These are phyloP conservation scores for Clarkia xantiana DNA, from an alignment of 345 rosid species.

Conservation along the genomic window DNA sequence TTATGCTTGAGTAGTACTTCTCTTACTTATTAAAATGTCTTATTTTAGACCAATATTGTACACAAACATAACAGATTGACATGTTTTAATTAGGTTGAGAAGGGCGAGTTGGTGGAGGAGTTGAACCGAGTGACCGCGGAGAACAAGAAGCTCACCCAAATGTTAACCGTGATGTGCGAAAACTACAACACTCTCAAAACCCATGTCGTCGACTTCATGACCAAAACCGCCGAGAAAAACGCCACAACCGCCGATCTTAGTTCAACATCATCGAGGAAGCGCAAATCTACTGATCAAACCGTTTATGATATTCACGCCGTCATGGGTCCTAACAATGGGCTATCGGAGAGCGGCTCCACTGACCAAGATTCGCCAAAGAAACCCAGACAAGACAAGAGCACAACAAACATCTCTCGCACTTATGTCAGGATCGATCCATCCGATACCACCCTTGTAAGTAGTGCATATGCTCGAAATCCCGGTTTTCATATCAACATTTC, in stretches of 20 bases:
- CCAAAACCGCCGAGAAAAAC: constrained; percentile 27
- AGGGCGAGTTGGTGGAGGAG: constrained; percentile 57
- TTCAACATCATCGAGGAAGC: constrained; percentile 62
- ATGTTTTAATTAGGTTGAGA: constrained; percentile 13
- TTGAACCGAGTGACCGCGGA: constrained; percentile 63
- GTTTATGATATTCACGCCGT: constrained; percentile 16
- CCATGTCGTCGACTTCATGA: constrained; percentile 44
- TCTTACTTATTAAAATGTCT: too few species aligned
- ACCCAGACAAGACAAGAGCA: constrained; percentile 60
- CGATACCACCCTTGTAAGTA: constrained; percentile 71
- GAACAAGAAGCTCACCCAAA: constrained; percentile 76
- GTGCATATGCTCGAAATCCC: too few species aligned
- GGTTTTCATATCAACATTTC: too few species aligned
- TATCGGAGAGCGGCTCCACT: constrained; percentile 82
- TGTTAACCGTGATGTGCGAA: constrained; percentile 60
- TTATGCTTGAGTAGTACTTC: too few species aligned
- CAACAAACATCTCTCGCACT: constrained; percentile 49
- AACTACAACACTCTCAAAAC: constrained; percentile 53
- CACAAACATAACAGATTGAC: too few species aligned
- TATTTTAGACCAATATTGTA: too few species aligned
- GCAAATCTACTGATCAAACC: constrained; percentile 55
- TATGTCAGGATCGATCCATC: constrained; percentile 54
- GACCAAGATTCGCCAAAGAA: constrained; percentile 74
- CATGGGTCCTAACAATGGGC: constrained; percentile 22
- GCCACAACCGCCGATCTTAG: constrained; percentile 32